A percentile compares a stretch with the other conserved stretches of the same genome.
Evolutionary conservation across 2,329 filamentous ascomycete species (phyloP).

Genomic region (Neocatenulostroma microsporum): DNA sequence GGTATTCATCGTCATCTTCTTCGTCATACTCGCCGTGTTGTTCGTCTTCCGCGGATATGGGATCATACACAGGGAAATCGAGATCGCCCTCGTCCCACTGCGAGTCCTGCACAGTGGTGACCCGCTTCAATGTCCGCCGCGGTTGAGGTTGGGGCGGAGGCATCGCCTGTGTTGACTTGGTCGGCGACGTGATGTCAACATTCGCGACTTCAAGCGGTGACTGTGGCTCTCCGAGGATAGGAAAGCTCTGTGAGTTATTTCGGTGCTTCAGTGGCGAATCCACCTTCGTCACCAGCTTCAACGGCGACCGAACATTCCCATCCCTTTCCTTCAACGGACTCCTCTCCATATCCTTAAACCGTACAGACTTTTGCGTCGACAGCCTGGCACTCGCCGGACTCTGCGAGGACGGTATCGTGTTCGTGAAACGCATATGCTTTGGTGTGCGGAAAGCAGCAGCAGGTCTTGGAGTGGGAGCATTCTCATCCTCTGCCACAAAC

Average conservation of each 20-base stretch:
- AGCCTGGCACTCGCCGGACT: constrained; percentile 14
- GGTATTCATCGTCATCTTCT: constrained; percentile 3
- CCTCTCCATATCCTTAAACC: constrained; percentile 2
- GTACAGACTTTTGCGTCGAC: constrained; percentile 8
- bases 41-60: background rate
- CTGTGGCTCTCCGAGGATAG: background rate
- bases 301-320: constrained; percentile 8
- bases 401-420: constrained; percentile 18
- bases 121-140: constrained; percentile 6
- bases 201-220: background rate
- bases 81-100: constrained; percentile 14
- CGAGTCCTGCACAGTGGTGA: constrained; percentile 15
- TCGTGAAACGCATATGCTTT: constrained; percentile 7
- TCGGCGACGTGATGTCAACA: too few relatives aligned
- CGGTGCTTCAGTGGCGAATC: background rate
- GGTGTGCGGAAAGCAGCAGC: constrained; percentile 14
- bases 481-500: background rate
- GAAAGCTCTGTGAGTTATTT: background rate
- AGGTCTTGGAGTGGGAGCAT: too few relatives aligned
- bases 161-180: too few relatives aligned
- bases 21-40: background rate
- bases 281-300: background rate
- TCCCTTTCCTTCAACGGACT: constrained; percentile 14
- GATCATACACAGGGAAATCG: background rate
- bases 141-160: too few relatives aligned